phyloP scores from a whole-genome alignment of 192 early-diverging fungal genomes.

The Funneliformis geosporum region DNA sequence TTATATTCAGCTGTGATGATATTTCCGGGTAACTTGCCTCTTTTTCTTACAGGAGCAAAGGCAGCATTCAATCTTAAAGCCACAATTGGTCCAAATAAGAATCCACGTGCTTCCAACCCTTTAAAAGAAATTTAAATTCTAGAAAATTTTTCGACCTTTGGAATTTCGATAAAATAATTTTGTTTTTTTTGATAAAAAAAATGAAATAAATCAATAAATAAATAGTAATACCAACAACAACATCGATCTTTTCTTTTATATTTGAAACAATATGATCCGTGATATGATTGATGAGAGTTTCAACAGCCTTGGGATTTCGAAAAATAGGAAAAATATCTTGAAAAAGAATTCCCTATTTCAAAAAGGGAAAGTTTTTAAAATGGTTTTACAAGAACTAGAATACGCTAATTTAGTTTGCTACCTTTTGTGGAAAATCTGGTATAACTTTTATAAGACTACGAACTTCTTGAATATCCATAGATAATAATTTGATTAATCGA shows the following conservation, averaged over 20 bases:
- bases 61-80: constrained; percentile 83
- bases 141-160: no score
- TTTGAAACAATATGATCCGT: constrained; percentile 74
- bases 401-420: constrained; percentile 39
- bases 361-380: background rate
- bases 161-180: background rate
- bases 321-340: constrained; percentile 98
- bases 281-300: constrained; percentile 86
- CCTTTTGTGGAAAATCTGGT: constrained; percentile 81
- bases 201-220: background rate
- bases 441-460: constrained; percentile 52
- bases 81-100: constrained; percentile 91
- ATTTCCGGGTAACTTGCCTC: constrained; percentile 91
- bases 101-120: constrained; percentile 95
- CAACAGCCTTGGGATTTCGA: constrained; percentile 90
- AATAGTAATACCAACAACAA: constrained; percentile 72
- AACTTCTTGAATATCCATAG: constrained; percentile 45
- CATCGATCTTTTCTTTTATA: constrained; percentile 72
- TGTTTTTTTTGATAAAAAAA: background rate
- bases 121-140: background rate
- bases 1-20: constrained; percentile 70
- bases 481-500: background rate
- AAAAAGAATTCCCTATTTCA: constrained; percentile 87
- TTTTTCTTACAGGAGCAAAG: constrained; percentile 95
- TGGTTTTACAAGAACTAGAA: background rate